Evolutionary conservation across 768 basidiomycete species (phyloP).

Genomic region (Tricholoma saponaceum): DNA sequence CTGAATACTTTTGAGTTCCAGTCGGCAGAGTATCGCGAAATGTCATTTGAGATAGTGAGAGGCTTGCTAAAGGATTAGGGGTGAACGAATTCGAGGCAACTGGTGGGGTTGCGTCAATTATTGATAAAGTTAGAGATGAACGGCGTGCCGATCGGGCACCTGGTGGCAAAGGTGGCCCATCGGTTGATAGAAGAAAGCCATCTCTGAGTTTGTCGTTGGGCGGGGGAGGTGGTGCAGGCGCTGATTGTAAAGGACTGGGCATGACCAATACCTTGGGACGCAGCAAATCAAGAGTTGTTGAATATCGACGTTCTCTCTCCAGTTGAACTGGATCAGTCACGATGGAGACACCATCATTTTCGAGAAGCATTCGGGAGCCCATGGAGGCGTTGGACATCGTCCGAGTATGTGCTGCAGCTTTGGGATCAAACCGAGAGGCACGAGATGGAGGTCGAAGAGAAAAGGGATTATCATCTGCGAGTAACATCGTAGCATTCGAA

Average conservation of each 20-base stretch:
- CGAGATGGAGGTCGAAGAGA: constrained; percentile 61
- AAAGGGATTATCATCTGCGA: constrained; percentile 61
- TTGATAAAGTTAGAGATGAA: constrained; percentile 34
- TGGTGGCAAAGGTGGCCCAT: constrained; percentile 76
- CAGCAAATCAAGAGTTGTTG: constrained; percentile 73
- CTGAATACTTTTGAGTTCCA: constrained; percentile 64
- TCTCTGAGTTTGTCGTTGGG: constrained; percentile 35
- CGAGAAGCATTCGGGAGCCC: constrained; percentile 59
- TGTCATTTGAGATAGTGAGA: constrained; percentile 77
- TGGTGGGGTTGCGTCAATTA: constrained; percentile 31
- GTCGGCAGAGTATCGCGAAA: constrained; percentile 79
- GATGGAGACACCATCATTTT: constrained; percentile 46
- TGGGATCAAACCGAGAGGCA: constrained; percentile 80
- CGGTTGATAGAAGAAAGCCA: constrained; percentile 60
- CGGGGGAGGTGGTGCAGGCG: constrained; percentile 29
- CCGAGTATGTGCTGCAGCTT: constrained; percentile 52
- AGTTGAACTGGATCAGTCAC: constrained; percentile 34
- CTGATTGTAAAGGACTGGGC: constrained; percentile 79
- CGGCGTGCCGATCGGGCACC: constrained; percentile 60
- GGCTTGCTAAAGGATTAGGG: constrained; percentile 69
- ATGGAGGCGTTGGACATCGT: constrained; percentile 63
- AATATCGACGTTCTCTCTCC: constrained; percentile 55
- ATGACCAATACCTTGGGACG: constrained; percentile 92
- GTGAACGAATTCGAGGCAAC: constrained; percentile 66
- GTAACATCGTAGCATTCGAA: constrained; percentile 39